Evolutionary conservation across 441 rosid genomes (phyloP).

Genomic region (Populus hybrid): DNA sequence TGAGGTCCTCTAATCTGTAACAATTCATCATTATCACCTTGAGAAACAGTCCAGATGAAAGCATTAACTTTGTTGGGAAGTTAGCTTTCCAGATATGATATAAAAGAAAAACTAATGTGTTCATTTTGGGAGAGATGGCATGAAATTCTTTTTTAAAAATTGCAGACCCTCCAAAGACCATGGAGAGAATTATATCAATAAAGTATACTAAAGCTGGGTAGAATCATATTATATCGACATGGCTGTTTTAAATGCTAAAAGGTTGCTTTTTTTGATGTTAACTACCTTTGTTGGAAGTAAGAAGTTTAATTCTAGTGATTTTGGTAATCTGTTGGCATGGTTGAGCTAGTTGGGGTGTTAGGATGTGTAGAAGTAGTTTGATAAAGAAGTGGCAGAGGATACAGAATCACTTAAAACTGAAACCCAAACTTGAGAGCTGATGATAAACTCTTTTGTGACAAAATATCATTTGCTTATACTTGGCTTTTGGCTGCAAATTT

Average conservation of each 20-base stretch:
- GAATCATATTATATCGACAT: neutral
- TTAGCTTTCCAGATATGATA: neutral
- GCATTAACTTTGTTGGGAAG: neutral
- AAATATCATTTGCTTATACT: neutral
- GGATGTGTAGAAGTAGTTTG: neutral
- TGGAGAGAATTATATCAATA: neutral
- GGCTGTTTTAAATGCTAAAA: neutral
- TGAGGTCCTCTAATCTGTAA: neutral
- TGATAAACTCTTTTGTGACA: neutral
- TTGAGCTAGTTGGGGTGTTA: neutral
- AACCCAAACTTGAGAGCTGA: neutral
- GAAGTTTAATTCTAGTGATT: neutral
- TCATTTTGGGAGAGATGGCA: neutral
- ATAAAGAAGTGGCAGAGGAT: neutral
- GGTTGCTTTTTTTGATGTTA: neutral
- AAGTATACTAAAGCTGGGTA: neutral
- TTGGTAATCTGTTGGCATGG: neutral
- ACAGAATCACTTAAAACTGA: neutral
- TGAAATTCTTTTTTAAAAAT: too few species aligned
- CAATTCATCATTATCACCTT: neutral
- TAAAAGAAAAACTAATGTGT: neutral
- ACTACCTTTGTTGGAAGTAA: neutral
- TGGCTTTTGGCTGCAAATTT: neutral
- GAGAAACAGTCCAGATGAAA: neutral
- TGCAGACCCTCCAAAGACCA: neutral